Conservation (phyloP, 2,329 filamentous ascomycete genomes). For the Microcyclospora pomicola region DNA sequence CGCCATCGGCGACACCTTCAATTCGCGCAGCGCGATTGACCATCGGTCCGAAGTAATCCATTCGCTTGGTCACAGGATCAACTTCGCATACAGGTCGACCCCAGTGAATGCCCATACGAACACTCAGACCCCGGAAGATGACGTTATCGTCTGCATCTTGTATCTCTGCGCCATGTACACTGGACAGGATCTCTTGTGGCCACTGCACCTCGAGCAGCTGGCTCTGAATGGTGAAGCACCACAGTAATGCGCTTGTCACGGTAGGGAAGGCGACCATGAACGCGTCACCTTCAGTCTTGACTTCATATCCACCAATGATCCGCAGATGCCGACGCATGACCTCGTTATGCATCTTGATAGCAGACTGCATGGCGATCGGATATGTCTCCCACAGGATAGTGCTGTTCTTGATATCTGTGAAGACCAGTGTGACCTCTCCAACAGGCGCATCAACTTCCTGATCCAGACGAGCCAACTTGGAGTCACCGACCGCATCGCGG, state of each 20-base stretch:
- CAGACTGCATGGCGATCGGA: slow-evolving; percentile 86
- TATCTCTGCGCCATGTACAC: slow-evolving; percentile 68
- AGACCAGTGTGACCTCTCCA: slow-evolving; percentile 83
- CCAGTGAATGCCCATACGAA: slow-evolving; percentile 96
- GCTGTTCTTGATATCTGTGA: slow-evolving; percentile 98
- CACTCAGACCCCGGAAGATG: slow-evolving; percentile 88
- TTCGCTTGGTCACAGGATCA: slow-evolving; percentile 89
- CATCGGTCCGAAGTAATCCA: slow-evolving; percentile 99
- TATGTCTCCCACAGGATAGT: slow-evolving; percentile 93
- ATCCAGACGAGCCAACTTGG: slow-evolving; percentile 71
- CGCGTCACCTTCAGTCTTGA: slow-evolving; percentile 98
- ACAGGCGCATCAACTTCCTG: slow-evolving; percentile 83
- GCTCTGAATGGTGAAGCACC: slow-evolving; percentile 91
- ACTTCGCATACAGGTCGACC: slow-evolving; percentile 88
- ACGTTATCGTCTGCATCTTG: slow-evolving; percentile 72
- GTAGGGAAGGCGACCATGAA: slow-evolving; percentile 99
- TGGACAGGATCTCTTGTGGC: slow-evolving; percentile 85
- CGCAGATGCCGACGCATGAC: slow-evolving; percentile 88
- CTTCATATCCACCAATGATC: slow-evolving; percentile 91
- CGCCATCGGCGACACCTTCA: slow-evolving; percentile 84
- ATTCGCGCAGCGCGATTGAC: slow-evolving; percentile 95
- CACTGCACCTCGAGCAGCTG: slow-evolving; percentile 78
- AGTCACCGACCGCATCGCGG: slow-evolving; percentile 56
- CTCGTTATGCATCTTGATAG: slow-evolving; percentile 95
- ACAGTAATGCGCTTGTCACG: slow-evolving; percentile 82